phyloP scores from a whole-genome alignment of 2,329 filamentous ascomycete species.

The Cladosporium sphaerospermum region DNA sequence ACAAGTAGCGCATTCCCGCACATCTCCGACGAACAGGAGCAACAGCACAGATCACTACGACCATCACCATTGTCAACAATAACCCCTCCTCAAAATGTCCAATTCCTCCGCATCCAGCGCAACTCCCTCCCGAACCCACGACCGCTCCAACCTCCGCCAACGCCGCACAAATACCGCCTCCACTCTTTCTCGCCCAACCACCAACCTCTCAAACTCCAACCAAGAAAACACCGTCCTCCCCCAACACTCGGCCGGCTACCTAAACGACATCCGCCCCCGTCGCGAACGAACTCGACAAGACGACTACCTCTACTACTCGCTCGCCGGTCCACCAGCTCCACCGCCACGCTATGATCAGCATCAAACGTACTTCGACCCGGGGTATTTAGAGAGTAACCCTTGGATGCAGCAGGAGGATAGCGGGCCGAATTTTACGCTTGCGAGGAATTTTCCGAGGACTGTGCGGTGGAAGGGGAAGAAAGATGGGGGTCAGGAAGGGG shows the following conservation, averaged over 20 bases:
- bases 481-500: slow-evolving; percentile 2
- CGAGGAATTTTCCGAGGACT: slow-evolving; percentile 22
- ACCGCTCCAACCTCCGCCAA: neutral
- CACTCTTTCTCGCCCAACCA: neutral
- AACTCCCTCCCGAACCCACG: neutral
- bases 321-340: slow-evolving; percentile 3
- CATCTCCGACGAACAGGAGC: neutral
- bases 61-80: neutral
- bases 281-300: slow-evolving; percentile 9
- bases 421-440: slow-evolving; percentile 20
- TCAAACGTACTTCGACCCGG: slow-evolving; percentile 24
- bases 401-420: slow-evolving; percentile 19
- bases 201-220: too few species aligned
- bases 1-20: neutral
- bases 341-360: slow-evolving; percentile 13
- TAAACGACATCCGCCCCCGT: slow-evolving; percentile 7
- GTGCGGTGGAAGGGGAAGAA: slow-evolving; percentile 18
- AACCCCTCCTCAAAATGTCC: neutral
- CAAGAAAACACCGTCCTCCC: neutral
- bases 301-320: slow-evolving; percentile 10
- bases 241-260: neutral
- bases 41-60: neutral
- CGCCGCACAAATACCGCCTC: neutral
- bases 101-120: neutral
- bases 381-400: slow-evolving; percentile 22